Conservation (phyloP, 768 basidiomycete genomes). For the Auriscalpium vulgare region DNA sequence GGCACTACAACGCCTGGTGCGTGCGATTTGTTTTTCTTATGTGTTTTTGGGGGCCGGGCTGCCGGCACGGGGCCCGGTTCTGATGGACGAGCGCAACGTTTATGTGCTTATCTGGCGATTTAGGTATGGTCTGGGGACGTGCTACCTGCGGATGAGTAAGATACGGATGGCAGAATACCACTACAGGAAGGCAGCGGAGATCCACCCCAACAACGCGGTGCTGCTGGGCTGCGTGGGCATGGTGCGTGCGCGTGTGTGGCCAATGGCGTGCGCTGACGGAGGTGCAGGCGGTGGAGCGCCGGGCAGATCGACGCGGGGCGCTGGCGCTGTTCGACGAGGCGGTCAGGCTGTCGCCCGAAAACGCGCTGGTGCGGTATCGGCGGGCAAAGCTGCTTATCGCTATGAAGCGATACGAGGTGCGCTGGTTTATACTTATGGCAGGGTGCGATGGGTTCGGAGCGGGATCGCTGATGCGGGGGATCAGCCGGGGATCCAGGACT, state of each 20-base stretch:
- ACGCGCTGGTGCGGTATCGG: slow-evolving; percentile 90
- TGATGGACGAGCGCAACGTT: slow-evolving; percentile 1
- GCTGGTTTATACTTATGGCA: slow-evolving; percentile 20
- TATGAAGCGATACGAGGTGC: slow-evolving; percentile 75
- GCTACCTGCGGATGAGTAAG: slow-evolving; percentile 93
- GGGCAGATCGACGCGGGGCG: slow-evolving; percentile 69
- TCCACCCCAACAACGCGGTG: slow-evolving; percentile 94
- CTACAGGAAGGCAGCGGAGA: slow-evolving; percentile 84
- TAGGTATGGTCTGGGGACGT: slow-evolving; percentile 98
- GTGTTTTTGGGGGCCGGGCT: too few relatives aligned
- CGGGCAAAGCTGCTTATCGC: slow-evolving; percentile 86
- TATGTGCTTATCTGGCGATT: slow-evolving; percentile 15
- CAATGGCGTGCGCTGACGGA: slow-evolving; percentile 8
- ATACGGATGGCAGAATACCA: slow-evolving; percentile 92
- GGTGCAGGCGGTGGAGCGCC: slow-evolving; percentile 76
- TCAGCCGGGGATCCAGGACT: slow-evolving; percentile 74
- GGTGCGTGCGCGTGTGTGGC: slow-evolving; percentile 46
- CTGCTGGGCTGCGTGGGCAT: slow-evolving; percentile 92
- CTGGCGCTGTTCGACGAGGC: slow-evolving; percentile 78
- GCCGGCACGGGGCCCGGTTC: neutral
- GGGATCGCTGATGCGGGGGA: slow-evolving; percentile 16
- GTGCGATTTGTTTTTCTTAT: slow-evolving; percentile 24
- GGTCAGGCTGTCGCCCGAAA: slow-evolving; percentile 70
- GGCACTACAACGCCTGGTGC: slow-evolving; percentile 98
- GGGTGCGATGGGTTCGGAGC: slow-evolving; percentile 9